Percentiles rank a stretch among this genome's conserved stretches.
Conservation (phyloP, 2,329 filamentous ascomycete species). For the Cladosporium sp. region DNA sequence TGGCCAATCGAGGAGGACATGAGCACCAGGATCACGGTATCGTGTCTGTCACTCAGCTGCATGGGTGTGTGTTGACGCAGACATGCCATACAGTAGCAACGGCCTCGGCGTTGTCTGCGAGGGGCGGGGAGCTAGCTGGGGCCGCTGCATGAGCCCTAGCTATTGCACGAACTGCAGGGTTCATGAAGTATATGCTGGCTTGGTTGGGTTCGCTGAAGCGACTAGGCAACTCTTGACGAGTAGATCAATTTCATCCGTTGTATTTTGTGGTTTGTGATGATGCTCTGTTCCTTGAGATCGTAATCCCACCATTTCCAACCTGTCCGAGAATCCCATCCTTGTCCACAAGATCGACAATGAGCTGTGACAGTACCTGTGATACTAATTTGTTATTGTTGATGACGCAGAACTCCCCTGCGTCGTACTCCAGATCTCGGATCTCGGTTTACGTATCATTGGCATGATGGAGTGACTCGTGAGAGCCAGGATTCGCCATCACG, state of each 20-base stretch:
- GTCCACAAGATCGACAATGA: neutral
- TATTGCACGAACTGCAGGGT: slow-evolving; percentile 4
- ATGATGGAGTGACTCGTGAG: neutral
- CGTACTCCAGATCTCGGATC: neutral
- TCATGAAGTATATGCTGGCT: neutral
- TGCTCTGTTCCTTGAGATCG: neutral
- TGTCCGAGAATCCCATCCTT: neutral
- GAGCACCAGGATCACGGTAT: neutral
- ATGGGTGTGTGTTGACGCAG: neutral
- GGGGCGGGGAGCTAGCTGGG: slow-evolving; percentile 2
- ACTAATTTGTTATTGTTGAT: neutral
- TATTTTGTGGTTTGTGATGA: neutral
- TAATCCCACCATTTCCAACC: neutral
- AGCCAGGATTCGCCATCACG: neutral
- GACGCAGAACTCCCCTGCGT: neutral
- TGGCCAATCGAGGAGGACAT: neutral
- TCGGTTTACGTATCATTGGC: neutral
- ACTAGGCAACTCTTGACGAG: slow-evolving; percentile 3
- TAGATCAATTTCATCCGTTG: neutral
- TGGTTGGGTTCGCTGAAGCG: neutral
- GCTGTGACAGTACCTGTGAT: neutral
- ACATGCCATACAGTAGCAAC: neutral
- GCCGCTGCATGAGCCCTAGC: neutral
- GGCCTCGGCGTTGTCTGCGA: slow-evolving; percentile 3
- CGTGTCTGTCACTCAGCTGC: neutral